These are phyloP conservation scores for Cytospora schulzeri DNA, from an alignment of 2,329 filamentous ascomycete genomes.

Conservation along the genomic window DNA sequence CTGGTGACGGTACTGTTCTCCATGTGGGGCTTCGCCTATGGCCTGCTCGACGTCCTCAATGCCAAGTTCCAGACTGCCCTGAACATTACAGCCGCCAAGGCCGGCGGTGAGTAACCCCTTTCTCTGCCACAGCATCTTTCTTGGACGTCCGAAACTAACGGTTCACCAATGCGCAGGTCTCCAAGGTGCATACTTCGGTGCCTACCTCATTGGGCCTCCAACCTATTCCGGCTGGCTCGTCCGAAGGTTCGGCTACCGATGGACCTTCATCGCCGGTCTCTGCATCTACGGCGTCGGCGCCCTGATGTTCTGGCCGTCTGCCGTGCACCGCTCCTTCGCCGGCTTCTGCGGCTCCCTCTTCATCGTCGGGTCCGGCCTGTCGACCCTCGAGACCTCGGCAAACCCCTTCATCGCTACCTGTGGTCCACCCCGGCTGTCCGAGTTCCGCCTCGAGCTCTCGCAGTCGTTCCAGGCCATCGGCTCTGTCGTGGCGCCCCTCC, in stretches of 20 bases:
- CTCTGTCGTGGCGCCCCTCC: conserved; percentile 67
- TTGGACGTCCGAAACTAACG: conserved; percentile 2
- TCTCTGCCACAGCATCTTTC: no score
- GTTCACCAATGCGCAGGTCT: conserved; percentile 14
- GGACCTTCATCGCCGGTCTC: conserved; percentile 66
- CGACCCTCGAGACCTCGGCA: conserved; percentile 73
- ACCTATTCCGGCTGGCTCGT: conserved; percentile 65
- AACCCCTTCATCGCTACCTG: conserved; percentile 66
- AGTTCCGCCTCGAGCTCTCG: conserved; percentile 72
- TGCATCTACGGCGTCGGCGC: conserved; percentile 63
- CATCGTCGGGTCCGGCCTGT: conserved; percentile 70
- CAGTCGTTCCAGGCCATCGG: conserved; percentile 76
- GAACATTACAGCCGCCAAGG: conserved; percentile 30
- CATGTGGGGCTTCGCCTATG: conserved; percentile 51
- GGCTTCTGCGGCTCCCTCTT: conserved; percentile 73
- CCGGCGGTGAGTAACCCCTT: conserved; percentile 24
- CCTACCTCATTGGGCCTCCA: conserved; percentile 65
- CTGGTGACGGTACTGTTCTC: conserved; percentile 53
- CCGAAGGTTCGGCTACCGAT: conserved; percentile 62
- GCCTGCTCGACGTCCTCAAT: conserved; percentile 50
- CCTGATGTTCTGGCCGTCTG: conserved; percentile 54
- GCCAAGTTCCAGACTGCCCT: conserved; percentile 30
- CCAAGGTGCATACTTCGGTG: conserved; percentile 40
- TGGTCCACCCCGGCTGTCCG: conserved; percentile 66
- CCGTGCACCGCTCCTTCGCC: conserved; percentile 65